Base-by-base conservation (phyloP, 805 yeast genomes). In the Metschnikowia santaceciliae region DNA sequence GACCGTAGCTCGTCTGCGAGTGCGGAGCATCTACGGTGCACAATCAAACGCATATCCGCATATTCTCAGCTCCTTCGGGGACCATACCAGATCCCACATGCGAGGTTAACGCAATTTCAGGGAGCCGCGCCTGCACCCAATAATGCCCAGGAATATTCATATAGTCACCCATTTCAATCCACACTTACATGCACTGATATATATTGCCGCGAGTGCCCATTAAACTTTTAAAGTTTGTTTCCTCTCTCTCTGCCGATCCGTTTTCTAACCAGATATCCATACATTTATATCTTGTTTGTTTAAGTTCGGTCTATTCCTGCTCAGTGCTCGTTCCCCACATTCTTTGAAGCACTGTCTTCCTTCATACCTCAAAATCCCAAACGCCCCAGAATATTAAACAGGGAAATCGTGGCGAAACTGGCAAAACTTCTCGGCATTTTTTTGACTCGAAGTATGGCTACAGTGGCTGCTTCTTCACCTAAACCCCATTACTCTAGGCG, bases 401-500 rank as follows among this genome's bases (percentile, higher is more conserved):
- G 19, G 17, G 37, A 13, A 19, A 10, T n/a, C 14, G 22, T 39
- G 11, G 32, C 42, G 4, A 11, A 22, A n/a, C 17, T 26, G 30
- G 30, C 11, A 26, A 26, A 26, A 26, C 30, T 26, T 26, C 11
- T 17, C 14, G 22, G 13, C 20, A 7, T 37, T 14, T 20, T 37
- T 14, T 6, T 37, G n/a, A 17, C 22, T 17, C 3, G 22, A 36
- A 35, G n/a, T 5, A 53, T 53, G 54, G 50, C 51, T 4, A n/a
- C 50, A 7, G 52, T 38, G 30, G 41, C 52, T 14, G 42, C 50
- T 6, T 34, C 36, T 7, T 7, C 48, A 13, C 43, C 47, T 6
- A 43, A 32, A 26, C 46, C 48, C 19, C 54, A 53, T 19, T 59
- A 55, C 51, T 36, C 74, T 11, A 54, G 77, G 47, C 60, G 79